These are phyloP conservation scores for Akanthomyces dipterigenus DNA, from an alignment of 2,329 filamentous ascomycete species.

Conservation along the genomic window DNA sequence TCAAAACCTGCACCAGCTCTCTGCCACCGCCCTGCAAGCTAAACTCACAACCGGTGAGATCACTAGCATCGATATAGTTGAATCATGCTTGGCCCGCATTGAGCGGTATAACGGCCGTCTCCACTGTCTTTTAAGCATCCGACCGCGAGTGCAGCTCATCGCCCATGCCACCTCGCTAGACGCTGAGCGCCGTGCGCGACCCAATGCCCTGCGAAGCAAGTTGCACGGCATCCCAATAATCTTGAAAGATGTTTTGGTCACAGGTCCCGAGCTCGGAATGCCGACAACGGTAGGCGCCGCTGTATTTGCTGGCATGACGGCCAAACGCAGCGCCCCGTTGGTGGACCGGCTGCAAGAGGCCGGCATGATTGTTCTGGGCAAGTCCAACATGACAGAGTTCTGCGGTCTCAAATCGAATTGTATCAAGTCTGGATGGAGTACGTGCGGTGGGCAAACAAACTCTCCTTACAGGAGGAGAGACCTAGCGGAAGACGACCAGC, in stretches of 20 bases:
- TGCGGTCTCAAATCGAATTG: slow-evolving; percentile 10
- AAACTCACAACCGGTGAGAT: not conserved
- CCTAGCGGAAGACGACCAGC: slow-evolving; percentile 9
- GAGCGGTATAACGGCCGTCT: slow-evolving; percentile 1
- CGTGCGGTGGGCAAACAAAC: slow-evolving; percentile 5
- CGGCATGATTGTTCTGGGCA: slow-evolving; percentile 11
- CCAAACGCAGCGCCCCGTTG: slow-evolving; percentile 1
- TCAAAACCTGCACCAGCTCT: not conserved
- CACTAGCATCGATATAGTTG: slow-evolving; percentile 1
- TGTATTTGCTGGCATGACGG: not conserved
- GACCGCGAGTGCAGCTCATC: not conserved
- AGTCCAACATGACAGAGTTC: slow-evolving; percentile 12
- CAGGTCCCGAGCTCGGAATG: slow-evolving; percentile 10
- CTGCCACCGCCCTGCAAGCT: slow-evolving; percentile 2
- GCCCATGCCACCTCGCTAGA: slow-evolving; percentile 4
- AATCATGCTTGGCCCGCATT: not conserved
- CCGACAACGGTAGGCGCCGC: slow-evolving; percentile 6
- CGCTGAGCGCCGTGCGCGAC: slow-evolving; percentile 3
- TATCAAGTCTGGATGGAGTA: not conserved
- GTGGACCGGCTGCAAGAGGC: slow-evolving; percentile 8
- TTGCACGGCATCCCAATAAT: slow-evolving; percentile 10
- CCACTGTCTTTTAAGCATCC: not conserved
- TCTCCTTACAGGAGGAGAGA: slow-evolving; percentile 7
- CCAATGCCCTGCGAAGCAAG: not conserved
- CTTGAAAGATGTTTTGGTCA: slow-evolving; percentile 9